Evolutionary conservation across 441 rosid genomes (phyloP), one percentile per base, ranked within the genome.

Genomic region (Syzygium malaccense): DNA sequence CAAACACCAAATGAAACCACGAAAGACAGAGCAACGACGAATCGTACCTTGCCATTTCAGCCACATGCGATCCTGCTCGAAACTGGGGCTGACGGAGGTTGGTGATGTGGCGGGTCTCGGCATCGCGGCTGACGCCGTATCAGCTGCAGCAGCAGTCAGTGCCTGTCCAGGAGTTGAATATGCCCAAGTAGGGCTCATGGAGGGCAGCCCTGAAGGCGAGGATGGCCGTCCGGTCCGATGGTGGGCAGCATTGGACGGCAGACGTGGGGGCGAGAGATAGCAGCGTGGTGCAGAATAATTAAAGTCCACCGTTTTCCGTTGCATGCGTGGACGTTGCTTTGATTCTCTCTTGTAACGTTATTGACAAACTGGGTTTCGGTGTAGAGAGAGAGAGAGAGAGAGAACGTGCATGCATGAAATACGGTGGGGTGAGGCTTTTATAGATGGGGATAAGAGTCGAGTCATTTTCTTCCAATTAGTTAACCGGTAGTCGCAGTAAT

Each of bases 41-140:
- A 53, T 28, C 17, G 54, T 89, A 97, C 99, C 97, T 97, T 95
- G 89, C 97, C 99, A 88, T 97, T 97, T 97, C 88, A 97, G 99
- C 99, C 99, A 97, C 99, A 96, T 96, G 86, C 95, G 97, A 91
- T 97, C 99, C 79, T 93, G 94, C 54, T 92, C 91, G 90, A 96
- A 97, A 75, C 90, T 37, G 18, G 99, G 99, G 92, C 97, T 95
- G 64, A 96, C 98, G 66, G 99, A 13, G 54, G 15, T 14, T 4
- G 54, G 14, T 3, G 54, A 53, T 2, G 54, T 53, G 94, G 86
- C 79, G 88, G 64, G 95, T 93, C 89, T 93, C 86, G 8, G 87
- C 79, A 92, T 96, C 96, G 88, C 99, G 96, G 90, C 95, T 95
- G 62, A 97, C 88, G 68, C 99, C 99, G 88, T 96, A 94, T 99